A percentile compares a stretch with the other conserved stretches of the same genome.
Conservation (phyloP, 2,329 filamentous ascomycete species). For the Trichoderma sp. region DNA sequence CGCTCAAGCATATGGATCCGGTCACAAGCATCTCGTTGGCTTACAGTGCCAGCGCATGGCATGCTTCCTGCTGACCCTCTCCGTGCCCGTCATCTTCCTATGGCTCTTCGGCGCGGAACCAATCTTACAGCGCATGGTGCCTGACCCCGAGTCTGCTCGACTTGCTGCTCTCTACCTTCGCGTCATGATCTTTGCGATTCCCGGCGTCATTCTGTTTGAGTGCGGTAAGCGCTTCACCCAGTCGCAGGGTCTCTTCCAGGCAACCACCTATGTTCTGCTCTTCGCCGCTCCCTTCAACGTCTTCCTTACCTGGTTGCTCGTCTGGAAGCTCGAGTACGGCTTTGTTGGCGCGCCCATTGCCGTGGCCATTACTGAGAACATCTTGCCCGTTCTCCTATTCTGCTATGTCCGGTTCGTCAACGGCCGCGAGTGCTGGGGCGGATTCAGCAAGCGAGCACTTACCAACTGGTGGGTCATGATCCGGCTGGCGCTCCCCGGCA, state of each 20-base stretch:
- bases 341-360: constrained; percentile 82
- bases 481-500: constrained; percentile 78
- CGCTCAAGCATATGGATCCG: constrained; percentile 89
- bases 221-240: constrained; percentile 78
- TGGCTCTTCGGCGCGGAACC: constrained; percentile 65
- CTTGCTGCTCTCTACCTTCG: constrained; percentile 72
- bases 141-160: constrained; percentile 57
- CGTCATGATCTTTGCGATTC: constrained; percentile 69
- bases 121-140: constrained; percentile 53
- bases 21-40: constrained; percentile 82
- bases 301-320: constrained; percentile 74
- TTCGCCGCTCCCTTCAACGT: constrained; percentile 75
- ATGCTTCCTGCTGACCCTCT: constrained; percentile 70
- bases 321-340: constrained; percentile 67
- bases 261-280: constrained; percentile 73
- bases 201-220: constrained; percentile 75
- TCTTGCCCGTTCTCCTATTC: constrained; percentile 74
- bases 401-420: constrained; percentile 73
- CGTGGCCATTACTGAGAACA: constrained; percentile 72
- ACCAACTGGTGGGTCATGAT: constrained; percentile 81
- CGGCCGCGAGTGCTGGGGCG: constrained; percentile 80
- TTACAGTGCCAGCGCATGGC: constrained; percentile 80
- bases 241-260: constrained; percentile 77
- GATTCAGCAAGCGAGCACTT: constrained; percentile 68
- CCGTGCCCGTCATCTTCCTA: constrained; percentile 67